phyloP scores from a whole-genome alignment of 1,284 basidiomycete genomes.

The Rugosomyces carneus region DNA sequence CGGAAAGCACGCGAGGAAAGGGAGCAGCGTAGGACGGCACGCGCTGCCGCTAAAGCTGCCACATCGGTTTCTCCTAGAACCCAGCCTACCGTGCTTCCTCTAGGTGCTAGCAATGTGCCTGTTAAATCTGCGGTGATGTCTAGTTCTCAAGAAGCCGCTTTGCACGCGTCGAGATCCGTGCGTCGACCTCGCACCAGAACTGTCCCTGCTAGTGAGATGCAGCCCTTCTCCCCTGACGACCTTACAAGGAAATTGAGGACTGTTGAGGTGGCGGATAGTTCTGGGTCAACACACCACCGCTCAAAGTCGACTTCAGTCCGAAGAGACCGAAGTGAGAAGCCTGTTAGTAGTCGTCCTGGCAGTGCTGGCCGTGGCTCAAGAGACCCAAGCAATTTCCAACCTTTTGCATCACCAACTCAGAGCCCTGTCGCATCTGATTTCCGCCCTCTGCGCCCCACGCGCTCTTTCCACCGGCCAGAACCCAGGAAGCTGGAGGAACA shows the following conservation, averaged over 20 bases:
- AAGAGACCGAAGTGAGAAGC: slow-evolving; percentile 3
- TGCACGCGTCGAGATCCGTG: slow-evolving; percentile 29
- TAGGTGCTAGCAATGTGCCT: slow-evolving; percentile 23
- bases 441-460: slow-evolving; percentile 39
- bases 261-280: slow-evolving; percentile 33
- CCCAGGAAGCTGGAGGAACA: slow-evolving; percentile 24
- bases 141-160: slow-evolving; percentile 35
- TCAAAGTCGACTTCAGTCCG: slow-evolving; percentile 5
- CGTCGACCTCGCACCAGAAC: slow-evolving; percentile 42
- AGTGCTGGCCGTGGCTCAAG: slow-evolving; percentile 17
- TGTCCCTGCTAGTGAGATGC: slow-evolving; percentile 34
- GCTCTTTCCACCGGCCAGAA: slow-evolving; percentile 51
- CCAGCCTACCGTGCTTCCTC: slow-evolving; percentile 30
- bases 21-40: slow-evolving; percentile 48
- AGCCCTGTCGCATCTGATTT: slow-evolving; percentile 22
- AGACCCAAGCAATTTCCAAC: slow-evolving; percentile 13
- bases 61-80: slow-evolving; percentile 20
- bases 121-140: slow-evolving; percentile 19
- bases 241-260: slow-evolving; percentile 51
- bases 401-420: slow-evolving; percentile 16
- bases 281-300: slow-evolving; percentile 10
- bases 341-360: slow-evolving; percentile 8
- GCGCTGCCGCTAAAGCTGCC: slow-evolving; percentile 27
- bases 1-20: slow-evolving; percentile 64
- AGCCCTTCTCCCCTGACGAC: slow-evolving; percentile 49